Evolutionary conservation across 371 early-diverging fungal species (phyloP).

Genomic region (Mucor sp.): DNA sequence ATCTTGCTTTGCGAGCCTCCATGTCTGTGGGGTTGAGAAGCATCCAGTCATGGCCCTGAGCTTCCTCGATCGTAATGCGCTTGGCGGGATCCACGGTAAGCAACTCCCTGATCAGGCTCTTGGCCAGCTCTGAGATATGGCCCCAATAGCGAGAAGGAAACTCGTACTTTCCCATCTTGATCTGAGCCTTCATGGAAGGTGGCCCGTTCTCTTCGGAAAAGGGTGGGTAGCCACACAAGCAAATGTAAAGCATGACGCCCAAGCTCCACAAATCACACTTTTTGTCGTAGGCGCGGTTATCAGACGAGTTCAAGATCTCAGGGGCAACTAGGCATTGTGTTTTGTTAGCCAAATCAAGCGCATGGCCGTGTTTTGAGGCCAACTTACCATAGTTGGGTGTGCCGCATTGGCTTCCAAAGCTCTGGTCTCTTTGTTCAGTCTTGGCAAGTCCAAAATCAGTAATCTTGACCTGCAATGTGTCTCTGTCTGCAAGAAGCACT

Average conservation of each 20-base stretch:
- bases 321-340: slow-evolving; percentile 71
- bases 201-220: slow-evolving; percentile 61
- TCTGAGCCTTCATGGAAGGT: slow-evolving; percentile 58
- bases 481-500: slow-evolving; percentile 71
- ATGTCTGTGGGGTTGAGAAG: neutral
- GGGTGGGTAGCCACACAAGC: slow-evolving; percentile 95
- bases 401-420: slow-evolving; percentile 85
- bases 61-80: slow-evolving; percentile 49
- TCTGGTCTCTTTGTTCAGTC: slow-evolving; percentile 58
- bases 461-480: slow-evolving; percentile 76
- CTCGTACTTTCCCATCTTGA: slow-evolving; percentile 74
- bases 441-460: slow-evolving; percentile 96
- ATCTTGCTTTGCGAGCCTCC: neutral
- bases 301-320: slow-evolving; percentile 80
- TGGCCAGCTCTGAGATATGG: slow-evolving; percentile 71
- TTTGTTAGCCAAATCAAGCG: neutral
- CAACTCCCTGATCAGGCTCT: slow-evolving; percentile 58
- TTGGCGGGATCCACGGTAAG: slow-evolving; percentile 54
- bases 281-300: slow-evolving; percentile 73
- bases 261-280: slow-evolving; percentile 98
- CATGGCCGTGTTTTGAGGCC: neutral
- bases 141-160: slow-evolving; percentile 90
- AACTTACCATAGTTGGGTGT: slow-evolving; percentile 93
- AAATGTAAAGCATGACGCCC: slow-evolving; percentile 98
- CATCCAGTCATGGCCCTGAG: slow-evolving; percentile 34